Base-by-base conservation (phyloP, 2,329 filamentous ascomycete species). In the Pseudocercospora fuligena region DNA sequence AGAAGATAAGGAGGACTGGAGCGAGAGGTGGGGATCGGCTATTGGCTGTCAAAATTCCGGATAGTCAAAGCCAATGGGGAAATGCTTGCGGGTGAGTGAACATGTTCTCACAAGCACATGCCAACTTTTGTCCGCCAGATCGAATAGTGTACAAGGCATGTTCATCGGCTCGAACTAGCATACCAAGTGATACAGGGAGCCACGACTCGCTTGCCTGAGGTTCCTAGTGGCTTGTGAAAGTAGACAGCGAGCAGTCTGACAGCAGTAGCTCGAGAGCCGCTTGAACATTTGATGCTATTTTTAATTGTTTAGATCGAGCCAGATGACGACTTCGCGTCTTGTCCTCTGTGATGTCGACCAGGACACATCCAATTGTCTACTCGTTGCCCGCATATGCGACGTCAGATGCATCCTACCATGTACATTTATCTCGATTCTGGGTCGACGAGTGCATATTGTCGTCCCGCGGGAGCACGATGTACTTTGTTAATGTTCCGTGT, bases 261-360 rank as follows among this genome's bases (percentile, higher is more conserved):
- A 8, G 21, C 43, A 47, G 16, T 47, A 47, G n/a, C 43, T 47
- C 6, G 46, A 49, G 19, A 49, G 46, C 19, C 19, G 19, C 46
- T 49, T 49, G 46, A 49, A 49, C 46, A 21, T 49, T 49, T 23
- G 51, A 56, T 56, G 51, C 51, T 56, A 56, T 56, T 56, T 56
- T 56, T 56, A 33, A 25, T 56, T 27, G 25, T 56, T 56, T 29
- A 11, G 27, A 33, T 56, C 27, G 27, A 19, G 25, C 51, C 12
- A 23, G 51, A 33, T 56, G 51, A 56, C 51, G 51, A 56, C 51
- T 33, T 56, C 49, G 21, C 21, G 11, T 53, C 46, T 19, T 19
- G 46, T 47, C 46, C 21, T 16, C 46, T 47, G 46, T 47, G 46
- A 19, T 31, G 29, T 31, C n/a, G n/a, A 47, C 46, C 49, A 53